Evolutionary conservation across 2,329 filamentous ascomycete genomes (phyloP), one percentile per base, ranked within the genome.

Genomic region (Cladosporium colombiae): DNA sequence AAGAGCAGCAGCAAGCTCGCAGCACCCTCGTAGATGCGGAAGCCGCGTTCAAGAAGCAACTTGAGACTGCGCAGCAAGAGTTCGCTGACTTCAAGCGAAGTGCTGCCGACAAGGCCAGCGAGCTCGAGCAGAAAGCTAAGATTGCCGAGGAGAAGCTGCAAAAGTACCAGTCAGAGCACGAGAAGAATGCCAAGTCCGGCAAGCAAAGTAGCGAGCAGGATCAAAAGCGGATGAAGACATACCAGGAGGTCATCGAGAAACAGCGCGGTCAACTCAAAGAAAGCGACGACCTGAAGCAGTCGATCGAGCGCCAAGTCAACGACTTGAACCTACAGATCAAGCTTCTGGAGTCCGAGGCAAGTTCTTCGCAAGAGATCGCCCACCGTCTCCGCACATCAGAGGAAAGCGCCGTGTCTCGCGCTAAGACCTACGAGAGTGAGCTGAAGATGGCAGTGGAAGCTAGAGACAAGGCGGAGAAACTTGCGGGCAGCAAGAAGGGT

Each of bases 11-110:
- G 46, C 62, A 68, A 6, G 80, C 81, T 5, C 74, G 78, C 7
- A 68, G 73, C 16, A 64, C 57, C n/a, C 68, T 74, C 25, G 70
- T 64, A 25, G 61, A 68, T 40, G 69, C 71, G 16, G 70, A 75
- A 37, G 31, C 27, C 16, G 56, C 33, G 1, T 18, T 46, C 3
- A 37, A 56, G 44, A 67, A 62, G 33, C 85, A 87, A 31, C 77
- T 82, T 1, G 81, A 84, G 70, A 88, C 81, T 62, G 78, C 92
- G 4, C 88, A 91, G 74, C 83, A 84, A 21, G 58, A 62, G 40
- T 62, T 72, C 50, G 72, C 71, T 46, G 67, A 68, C 27, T 66
- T 46, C 40, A 85, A 83, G 14, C 81, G 84, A 50, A 78, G 81
- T 58, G 75, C 86, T 2, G 78, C 80, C 25, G 74, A 81, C 33